A percentile compares a stretch with the other conserved stretches of the same genome.
These are phyloP conservation scores for Raphanus sativus DNA, from an alignment of 345 rosid species.

Conservation along the genomic window DNA sequence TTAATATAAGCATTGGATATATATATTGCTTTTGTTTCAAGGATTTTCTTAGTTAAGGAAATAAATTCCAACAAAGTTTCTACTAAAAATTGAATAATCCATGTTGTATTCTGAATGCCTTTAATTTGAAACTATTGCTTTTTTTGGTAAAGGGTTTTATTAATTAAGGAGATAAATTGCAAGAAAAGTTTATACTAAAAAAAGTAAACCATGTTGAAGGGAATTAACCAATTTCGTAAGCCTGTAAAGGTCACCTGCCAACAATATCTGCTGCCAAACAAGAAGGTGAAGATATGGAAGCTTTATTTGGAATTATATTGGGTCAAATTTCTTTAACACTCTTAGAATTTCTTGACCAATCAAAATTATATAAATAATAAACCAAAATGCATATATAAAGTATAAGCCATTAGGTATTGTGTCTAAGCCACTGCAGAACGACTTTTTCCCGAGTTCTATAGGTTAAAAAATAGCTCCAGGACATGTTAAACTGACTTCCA, in stretches of 20 bases:
- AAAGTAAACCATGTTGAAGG: conserved; percentile 6
- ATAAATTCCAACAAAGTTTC: neutral
- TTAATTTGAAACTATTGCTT: neutral
- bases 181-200: neutral
- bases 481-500: conserved; percentile 13
- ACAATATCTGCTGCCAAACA: conserved; percentile 23
- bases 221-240: neutral
- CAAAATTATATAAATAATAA: neutral
- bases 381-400: neutral
- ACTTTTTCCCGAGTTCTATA: conserved; percentile 3
- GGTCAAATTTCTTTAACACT: conserved; percentile 12
- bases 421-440: neutral
- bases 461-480: neutral
- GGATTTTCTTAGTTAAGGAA: neutral
- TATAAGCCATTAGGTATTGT: neutral
- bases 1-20: neutral
- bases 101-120: neutral
- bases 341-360: conserved; percentile 12
- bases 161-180: neutral
- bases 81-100: neutral
- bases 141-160: neutral
- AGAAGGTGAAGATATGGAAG: conserved; percentile 11
- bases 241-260: conserved; percentile 12
- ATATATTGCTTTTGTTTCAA: neutral
- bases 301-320: conserved; percentile 26